phyloP scores from a whole-genome alignment of 1,139 yeast species.

The Yamadazyma sp. region DNA sequence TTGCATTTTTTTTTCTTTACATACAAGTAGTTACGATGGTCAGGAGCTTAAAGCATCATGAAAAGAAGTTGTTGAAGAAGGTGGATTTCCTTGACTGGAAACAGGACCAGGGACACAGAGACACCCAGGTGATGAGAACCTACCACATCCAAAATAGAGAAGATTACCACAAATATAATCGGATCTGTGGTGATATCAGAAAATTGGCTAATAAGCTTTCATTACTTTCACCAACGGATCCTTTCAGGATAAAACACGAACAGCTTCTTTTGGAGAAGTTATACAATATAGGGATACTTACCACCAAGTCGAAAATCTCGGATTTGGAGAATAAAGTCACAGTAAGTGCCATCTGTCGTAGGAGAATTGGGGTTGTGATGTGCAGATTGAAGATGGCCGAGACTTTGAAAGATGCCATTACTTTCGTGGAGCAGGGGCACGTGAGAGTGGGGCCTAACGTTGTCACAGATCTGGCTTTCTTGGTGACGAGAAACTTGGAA shows the following conservation, averaged over 20 bases:
- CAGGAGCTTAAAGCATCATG: conserved; percentile 89
- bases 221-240: conserved; percentile 80
- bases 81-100: conserved; percentile 98
- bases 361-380: conserved; percentile 94
- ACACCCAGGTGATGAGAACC: conserved; percentile 90
- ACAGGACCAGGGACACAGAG: conserved; percentile 93
- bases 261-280: conserved; percentile 82
- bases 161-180: conserved; percentile 92
- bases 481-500: conserved; percentile 90
- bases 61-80: conserved; percentile 88
- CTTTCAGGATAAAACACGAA: conserved; percentile 84
- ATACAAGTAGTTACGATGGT: conserved; percentile 54
- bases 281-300: conserved; percentile 81
- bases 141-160: conserved; percentile 93
- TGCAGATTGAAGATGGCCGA: conserved; percentile 94
- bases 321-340: conserved; percentile 89
- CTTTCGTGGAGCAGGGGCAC: conserved; percentile 94
- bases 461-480: conserved; percentile 91
- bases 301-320: conserved; percentile 86
- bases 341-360: conserved; percentile 87
- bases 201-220: conserved; percentile 85
- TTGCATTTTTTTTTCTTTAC: conserved; percentile 2
- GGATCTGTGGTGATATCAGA: conserved; percentile 86
- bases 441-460: conserved; percentile 96
- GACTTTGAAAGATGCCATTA: conserved; percentile 82